A percentile compares a stretch with the other conserved stretches of the same genome.
Conservation (phyloP, 305 asterid genomes). For the Solanum hybrid region DNA sequence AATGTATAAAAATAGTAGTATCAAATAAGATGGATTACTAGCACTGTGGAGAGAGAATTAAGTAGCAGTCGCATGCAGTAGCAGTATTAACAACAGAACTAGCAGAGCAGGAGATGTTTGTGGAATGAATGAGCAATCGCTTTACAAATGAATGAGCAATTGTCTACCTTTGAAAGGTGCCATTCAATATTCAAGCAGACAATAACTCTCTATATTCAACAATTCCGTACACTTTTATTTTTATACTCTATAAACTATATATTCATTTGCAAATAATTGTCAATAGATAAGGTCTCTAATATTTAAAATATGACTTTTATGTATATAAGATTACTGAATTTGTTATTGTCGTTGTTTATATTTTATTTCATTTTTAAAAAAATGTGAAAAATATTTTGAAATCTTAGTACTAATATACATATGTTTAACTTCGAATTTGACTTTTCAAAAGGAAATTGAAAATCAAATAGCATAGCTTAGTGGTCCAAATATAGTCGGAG, state of each 20-base stretch:
- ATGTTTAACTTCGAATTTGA: neutral
- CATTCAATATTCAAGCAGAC: neutral
- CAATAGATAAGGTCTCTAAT: no score
- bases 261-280: neutral
- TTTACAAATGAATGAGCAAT: neutral
- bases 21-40: neutral
- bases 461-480: neutral
- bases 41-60: neutral
- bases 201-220: neutral
- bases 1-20: neutral
- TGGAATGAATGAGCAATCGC: neutral
- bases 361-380: rapidly evolving
- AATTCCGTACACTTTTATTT: neutral
- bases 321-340: no score
- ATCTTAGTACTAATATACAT: neutral
- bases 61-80: neutral
- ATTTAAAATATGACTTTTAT: no score
- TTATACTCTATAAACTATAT: no score
- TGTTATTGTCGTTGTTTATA: no score
- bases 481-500: neutral
- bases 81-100: neutral
- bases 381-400: neutral
- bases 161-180: neutral
- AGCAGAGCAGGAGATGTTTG: neutral
- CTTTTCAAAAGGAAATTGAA: neutral